phyloP scores from a whole-genome alignment of 768 basidiomycete genomes.

The Pilatotrama ljubarskyi region DNA sequence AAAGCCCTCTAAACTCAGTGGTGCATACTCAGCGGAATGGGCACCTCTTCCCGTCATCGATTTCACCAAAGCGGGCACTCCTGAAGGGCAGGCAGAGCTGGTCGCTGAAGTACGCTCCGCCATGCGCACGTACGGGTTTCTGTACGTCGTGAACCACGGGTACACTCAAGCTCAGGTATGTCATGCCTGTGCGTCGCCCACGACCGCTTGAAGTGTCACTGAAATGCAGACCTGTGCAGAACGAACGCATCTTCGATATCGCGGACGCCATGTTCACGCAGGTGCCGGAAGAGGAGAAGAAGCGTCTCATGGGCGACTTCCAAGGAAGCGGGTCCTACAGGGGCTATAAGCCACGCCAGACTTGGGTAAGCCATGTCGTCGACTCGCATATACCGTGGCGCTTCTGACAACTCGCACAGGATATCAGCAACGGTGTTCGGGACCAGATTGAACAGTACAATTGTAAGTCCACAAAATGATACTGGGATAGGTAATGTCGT shows the following conservation, averaged over 20 bases:
- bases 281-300: slow-evolving; percentile 36
- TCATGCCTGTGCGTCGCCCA: background rate
- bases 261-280: slow-evolving; percentile 36
- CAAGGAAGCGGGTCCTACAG: slow-evolving; percentile 49
- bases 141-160: slow-evolving; percentile 32
- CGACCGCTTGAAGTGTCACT: too few relatives aligned
- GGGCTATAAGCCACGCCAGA: slow-evolving; percentile 55
- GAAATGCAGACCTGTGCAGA: slow-evolving; percentile 19
- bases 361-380: slow-evolving; percentile 42
- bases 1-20: slow-evolving; percentile 4
- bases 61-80: slow-evolving; percentile 41
- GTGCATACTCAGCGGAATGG: slow-evolving; percentile 38
- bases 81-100: slow-evolving; percentile 40
- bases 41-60: slow-evolving; percentile 57
- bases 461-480: slow-evolving; percentile 34
- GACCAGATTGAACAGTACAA: slow-evolving; percentile 69
- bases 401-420: slow-evolving; percentile 36
- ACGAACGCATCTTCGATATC: slow-evolving; percentile 38
- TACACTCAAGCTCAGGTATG: slow-evolving; percentile 15
- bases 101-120: slow-evolving; percentile 46
- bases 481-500: background rate
- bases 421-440: slow-evolving; percentile 58
- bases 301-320: slow-evolving; percentile 30
- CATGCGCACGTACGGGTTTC: slow-evolving; percentile 45
- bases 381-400: too few relatives aligned